Percentiles rank a stretch among this genome's conserved stretches.
phyloP scores from a whole-genome alignment of 176 grass and related monocot genomes.

The Lolium rigidum region DNA sequence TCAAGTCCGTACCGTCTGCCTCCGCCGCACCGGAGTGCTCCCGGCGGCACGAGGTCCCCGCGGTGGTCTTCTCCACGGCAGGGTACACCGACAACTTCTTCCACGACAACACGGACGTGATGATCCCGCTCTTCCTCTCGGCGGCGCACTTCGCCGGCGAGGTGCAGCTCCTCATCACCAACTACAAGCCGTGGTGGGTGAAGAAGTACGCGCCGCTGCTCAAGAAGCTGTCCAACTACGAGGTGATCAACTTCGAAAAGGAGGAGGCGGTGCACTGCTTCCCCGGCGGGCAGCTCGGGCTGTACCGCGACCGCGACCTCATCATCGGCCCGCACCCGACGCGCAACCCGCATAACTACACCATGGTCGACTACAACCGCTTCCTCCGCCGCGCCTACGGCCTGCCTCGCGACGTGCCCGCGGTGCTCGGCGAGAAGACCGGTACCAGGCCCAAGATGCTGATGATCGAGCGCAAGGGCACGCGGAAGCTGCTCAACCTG shows the following conservation, averaged over 20 bases:
- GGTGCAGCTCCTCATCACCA: constrained; percentile 74
- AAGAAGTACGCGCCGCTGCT: constrained; percentile 65
- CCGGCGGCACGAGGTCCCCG: constrained; percentile 62
- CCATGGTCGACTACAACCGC: constrained; percentile 66
- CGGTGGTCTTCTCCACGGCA: constrained; percentile 75
- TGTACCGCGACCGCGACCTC: constrained; percentile 63
- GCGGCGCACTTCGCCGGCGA: constrained; percentile 64
- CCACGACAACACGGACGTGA: constrained; percentile 88
- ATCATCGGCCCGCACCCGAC: constrained; percentile 54
- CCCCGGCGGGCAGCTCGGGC: constrained; percentile 33
- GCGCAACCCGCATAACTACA: constrained; percentile 54
- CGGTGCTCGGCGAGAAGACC: constrained; percentile 46
- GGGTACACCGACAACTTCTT: constrained; percentile 97
- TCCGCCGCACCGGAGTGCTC: constrained; percentile 44
- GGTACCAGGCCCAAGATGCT: constrained; percentile 34
- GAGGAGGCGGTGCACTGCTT: constrained; percentile 77
- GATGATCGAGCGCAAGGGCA: constrained; percentile 56
- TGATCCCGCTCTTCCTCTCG: constrained; percentile 85
- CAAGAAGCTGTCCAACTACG: constrained; percentile 68
- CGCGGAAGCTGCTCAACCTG: constrained; percentile 60
- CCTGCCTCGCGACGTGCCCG: constrained; percentile 30
- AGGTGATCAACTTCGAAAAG: constrained; percentile 75
- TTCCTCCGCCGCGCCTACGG: constrained; percentile 50
- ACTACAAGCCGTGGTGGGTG: constrained; percentile 71
- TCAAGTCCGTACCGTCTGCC: constrained; percentile 60